Conservation (phyloP, 2,329 filamentous ascomycete species). For the Colletotrichum tropicale region DNA sequence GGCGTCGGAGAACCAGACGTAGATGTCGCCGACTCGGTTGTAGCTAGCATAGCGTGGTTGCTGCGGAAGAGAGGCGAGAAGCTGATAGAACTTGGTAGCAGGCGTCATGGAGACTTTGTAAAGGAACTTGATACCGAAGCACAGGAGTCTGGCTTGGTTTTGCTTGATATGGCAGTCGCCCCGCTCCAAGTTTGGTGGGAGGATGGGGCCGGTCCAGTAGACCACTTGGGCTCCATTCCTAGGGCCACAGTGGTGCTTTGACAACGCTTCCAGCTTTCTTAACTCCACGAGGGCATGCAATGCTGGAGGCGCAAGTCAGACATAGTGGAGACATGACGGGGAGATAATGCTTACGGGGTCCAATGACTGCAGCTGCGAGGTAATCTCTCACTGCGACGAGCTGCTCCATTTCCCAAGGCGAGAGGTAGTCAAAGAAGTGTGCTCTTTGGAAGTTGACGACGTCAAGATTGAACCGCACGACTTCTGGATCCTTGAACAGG, state of each 20-base stretch:
- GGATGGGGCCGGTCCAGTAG: slow-evolving; percentile 2
- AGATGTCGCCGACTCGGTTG: slow-evolving; percentile 8
- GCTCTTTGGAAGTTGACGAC: slow-evolving; percentile 9
- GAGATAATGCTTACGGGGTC: neutral
- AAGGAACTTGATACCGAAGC: slow-evolving; percentile 14
- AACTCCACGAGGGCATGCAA: slow-evolving; percentile 7
- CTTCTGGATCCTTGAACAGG: slow-evolving; percentile 11
- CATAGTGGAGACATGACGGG: neutral
- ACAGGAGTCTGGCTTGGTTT: slow-evolving; percentile 7
- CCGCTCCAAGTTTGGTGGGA: slow-evolving; percentile 5
- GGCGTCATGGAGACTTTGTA: neutral
- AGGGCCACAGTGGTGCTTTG: slow-evolving; percentile 4
- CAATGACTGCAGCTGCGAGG: slow-evolving; percentile 4
- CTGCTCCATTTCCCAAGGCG: slow-evolving; percentile 16
- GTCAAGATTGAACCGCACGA: slow-evolving; percentile 14
- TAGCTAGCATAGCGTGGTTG: slow-evolving; percentile 13
- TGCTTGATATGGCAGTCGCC: slow-evolving; percentile 12
- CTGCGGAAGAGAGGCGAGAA: neutral
- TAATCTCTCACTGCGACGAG: neutral
- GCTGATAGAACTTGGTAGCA: neutral
- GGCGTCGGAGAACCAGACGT: slow-evolving; percentile 10
- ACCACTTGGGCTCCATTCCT: neutral
- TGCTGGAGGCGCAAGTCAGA: neutral
- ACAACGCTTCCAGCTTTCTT: neutral
- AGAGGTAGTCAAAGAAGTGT: slow-evolving; percentile 11